phyloP scores from a whole-genome alignment of 2,329 filamentous ascomycete genomes.

The Pyricularia sp. region DNA sequence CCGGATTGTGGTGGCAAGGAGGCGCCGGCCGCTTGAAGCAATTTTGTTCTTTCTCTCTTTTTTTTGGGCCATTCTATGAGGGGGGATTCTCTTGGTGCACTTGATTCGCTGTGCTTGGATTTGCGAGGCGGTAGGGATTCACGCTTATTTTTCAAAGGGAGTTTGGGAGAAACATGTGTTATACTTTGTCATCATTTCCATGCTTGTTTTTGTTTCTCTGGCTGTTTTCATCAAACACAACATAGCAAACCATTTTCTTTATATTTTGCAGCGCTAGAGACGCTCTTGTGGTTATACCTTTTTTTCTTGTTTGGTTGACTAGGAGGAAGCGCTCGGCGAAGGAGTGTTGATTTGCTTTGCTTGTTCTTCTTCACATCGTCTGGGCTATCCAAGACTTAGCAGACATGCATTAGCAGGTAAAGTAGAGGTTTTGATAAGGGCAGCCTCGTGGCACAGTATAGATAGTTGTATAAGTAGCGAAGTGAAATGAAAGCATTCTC shows the following conservation, averaged over 20 bases:
- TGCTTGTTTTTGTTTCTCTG: not conserved
- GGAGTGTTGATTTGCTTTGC: not conserved
- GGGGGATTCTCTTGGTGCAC: not conserved
- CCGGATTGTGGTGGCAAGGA: conserved; percentile 75
- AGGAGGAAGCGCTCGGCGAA: not conserved
- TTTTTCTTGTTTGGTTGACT: too few relatives aligned
- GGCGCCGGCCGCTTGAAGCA: conserved; percentile 14
- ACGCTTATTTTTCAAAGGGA: not conserved
- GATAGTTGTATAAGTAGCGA: not conserved
- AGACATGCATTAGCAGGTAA: not conserved
- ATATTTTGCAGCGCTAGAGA: not conserved
- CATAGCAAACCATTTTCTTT: not conserved
- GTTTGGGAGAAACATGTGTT: not conserved
- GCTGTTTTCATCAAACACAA: not conserved
- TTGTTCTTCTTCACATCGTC: not conserved
- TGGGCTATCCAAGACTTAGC: too few relatives aligned
- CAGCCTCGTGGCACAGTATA: not conserved
- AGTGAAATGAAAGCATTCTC: not conserved
- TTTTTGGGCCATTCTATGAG: too few relatives aligned
- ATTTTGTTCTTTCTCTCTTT: not conserved
- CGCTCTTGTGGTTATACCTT: not conserved
- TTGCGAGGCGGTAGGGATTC: not conserved
- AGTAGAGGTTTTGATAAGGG: not conserved
- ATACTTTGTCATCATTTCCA: not conserved
- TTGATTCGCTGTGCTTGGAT: not conserved